Evolutionary conservation across 2,329 filamentous ascomycete genomes (phyloP), one percentile per base, ranked within the genome.

Genomic region (Fusarium robinianum): DNA sequence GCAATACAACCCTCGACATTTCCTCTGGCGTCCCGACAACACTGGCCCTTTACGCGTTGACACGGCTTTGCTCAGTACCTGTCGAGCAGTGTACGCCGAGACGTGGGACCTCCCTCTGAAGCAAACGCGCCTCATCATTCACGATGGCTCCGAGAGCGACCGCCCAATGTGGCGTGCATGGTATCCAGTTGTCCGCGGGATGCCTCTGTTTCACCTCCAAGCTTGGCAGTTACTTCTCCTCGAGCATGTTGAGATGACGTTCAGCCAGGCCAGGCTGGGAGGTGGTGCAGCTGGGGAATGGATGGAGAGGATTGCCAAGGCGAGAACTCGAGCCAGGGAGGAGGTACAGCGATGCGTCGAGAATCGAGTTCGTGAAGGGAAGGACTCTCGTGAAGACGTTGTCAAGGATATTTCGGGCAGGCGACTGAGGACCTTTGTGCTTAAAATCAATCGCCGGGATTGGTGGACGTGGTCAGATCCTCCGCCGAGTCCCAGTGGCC

Each of bases 61-160:
- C 12, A 46, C 31, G 2, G 31, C 24, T 4, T 31, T 46, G n/a
- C 31, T 46, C 16, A 29, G 32, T 3, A 46, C 43, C 6, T 46
- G 43, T 17, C 43, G 43, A 6, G 43, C 36, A 8, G 36, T 35
- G 10, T 41, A 46, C 11, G 25, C 22, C 10, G 37, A 46, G 31
- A 17, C 29, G 10, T 46, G 43, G 43, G 43, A 46, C 17, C 30
- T 46, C 9, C 43, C 43, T 8, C 31, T 46, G 8, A 35, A 24
- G 16, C 37, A 46, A 26, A 36, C 43, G 3, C 9, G 14, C 5
- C n/a, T 46, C 9, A 31, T 41, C 31, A 35, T 46, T 14, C 36
- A 16, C 11, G 30, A 36, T 4, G 37, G n/a, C 15, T 30, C 29
- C 6, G 15, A 31, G 18, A 12, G 23, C 11, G 30, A 36, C 16